Base-by-base conservation (phyloP, 352 stramenopile species). In the Phytophthora tentaculata region DNA sequence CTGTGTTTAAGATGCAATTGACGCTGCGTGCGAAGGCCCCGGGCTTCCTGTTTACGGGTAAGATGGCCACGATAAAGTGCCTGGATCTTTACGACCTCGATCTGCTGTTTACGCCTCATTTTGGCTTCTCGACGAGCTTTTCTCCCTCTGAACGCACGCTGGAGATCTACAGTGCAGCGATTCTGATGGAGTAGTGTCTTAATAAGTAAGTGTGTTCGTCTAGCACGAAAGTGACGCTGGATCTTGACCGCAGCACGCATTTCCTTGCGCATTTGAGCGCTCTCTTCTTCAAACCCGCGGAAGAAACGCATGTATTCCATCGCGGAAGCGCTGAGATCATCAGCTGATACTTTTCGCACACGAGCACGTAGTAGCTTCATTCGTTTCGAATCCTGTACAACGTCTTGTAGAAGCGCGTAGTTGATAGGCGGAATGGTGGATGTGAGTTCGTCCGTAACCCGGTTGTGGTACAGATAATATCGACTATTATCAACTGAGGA, bases 261-360 rank as follows among this genome's bases (percentile, higher is more conserved):
- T 43, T 92, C 71, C 0, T 75, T 68, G 10, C 82, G 74, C 8
- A 73, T 71, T 56, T 90, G 73, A 5, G 77, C 73, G 20, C 76
- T 89, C 56, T 93, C 87, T 0, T 74, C 71, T 55, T 89, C 83
- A 45, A 95, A 95, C 2, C 77, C 65, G 14, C 69, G 73, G 39
- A 86, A 86, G 47, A 92, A 95, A 17, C 81, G 79, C 68, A 91
- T 76, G 69, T 95, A 95, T 51, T 93, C 84, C 68, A 89, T 88
- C 0, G 74, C 74, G 0, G 84, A 90, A 0, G 79, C 83, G 19
- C 65, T 76, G 28, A 76, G 43, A 19, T 83, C 76, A 3, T 68
- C 58, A 0, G 63, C 41, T 13, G 82, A 83, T 6, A 90, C 66
- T 44, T 83, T 88, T 28, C 73, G 75, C n/a, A 92, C 73, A 0